These are phyloP conservation scores for Uronychia setigera DNA, from an alignment of 73 alveolate genomes.

Conservation along the genomic window DNA sequence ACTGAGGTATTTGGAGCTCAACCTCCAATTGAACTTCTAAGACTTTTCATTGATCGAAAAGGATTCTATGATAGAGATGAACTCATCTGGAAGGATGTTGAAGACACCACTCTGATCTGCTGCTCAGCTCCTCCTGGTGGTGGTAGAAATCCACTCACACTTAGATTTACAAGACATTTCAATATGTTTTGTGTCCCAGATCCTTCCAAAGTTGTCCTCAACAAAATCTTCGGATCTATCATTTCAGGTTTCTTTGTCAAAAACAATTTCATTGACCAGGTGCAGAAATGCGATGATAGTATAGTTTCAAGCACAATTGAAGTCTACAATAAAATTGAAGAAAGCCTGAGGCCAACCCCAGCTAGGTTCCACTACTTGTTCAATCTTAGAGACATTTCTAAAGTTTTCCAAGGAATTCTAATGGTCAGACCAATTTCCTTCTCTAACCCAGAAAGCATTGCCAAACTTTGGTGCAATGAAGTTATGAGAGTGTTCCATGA, in stretches of 20 bases:
- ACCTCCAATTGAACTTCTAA: slow-evolving; percentile 99
- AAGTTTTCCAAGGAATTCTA: slow-evolving; percentile 93
- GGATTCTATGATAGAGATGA: slow-evolving; percentile 98
- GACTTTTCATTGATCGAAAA: slow-evolving; percentile 95
- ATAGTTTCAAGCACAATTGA: slow-evolving; percentile 92
- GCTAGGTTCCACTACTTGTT: slow-evolving; percentile 92
- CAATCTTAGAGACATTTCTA: slow-evolving; percentile 93
- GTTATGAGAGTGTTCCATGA: slow-evolving; percentile 94
- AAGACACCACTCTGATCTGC: slow-evolving; percentile 96
- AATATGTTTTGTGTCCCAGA: slow-evolving; percentile 92
- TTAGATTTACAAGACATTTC: slow-evolving; percentile 94
- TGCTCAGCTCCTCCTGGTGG: slow-evolving; percentile 99
- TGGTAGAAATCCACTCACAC: slow-evolving; percentile 93
- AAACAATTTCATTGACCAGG: slow-evolving; percentile 87
- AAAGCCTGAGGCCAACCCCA: slow-evolving; percentile 94
- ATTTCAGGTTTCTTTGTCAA: slow-evolving; percentile 71
- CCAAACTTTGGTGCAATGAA: slow-evolving; percentile 97
- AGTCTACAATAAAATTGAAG: slow-evolving; percentile 79
- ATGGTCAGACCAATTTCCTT: slow-evolving; percentile 84
- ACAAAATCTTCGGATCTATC: slow-evolving; percentile 76
- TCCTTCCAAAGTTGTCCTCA: slow-evolving; percentile 75
- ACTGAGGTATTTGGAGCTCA: slow-evolving; percentile 95
- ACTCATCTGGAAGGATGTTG: slow-evolving; percentile 96
- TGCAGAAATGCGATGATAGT: slow-evolving; percentile 88
- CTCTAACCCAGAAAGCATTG: slow-evolving; percentile 79